Evolutionary conservation across 2,329 filamentous ascomycete species (phyloP).

Genomic region (Aureobasidium sp.): DNA sequence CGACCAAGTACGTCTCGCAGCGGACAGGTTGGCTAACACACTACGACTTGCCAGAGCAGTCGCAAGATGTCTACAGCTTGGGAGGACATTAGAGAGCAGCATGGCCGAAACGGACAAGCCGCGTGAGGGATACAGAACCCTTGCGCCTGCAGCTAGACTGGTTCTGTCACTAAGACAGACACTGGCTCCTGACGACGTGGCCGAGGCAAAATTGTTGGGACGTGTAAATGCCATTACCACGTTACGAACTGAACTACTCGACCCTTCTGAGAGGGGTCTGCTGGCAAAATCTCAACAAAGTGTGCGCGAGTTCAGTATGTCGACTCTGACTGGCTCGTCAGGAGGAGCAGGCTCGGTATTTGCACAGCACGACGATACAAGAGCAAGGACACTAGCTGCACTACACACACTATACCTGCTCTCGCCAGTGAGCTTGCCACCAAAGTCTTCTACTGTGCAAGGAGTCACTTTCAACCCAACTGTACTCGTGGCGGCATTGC

Average conservation of each 20-base stretch:
- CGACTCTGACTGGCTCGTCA: slow-evolving; percentile 40
- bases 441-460: neutral
- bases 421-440: slow-evolving; percentile 49
- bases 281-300: slow-evolving; percentile 68
- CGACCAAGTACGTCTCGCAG: slow-evolving; percentile 70
- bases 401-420: slow-evolving; percentile 72
- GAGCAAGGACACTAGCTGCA: slow-evolving; percentile 65
- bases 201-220: slow-evolving; percentile 72
- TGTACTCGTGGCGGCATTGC: slow-evolving; percentile 67
- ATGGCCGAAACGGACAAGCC: slow-evolving; percentile 53
- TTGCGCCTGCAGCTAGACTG: slow-evolving; percentile 77
- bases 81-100: slow-evolving; percentile 81
- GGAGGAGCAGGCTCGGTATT: slow-evolving; percentile 31
- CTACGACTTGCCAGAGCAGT: slow-evolving; percentile 70
- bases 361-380: slow-evolving; percentile 64
- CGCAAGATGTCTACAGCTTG: slow-evolving; percentile 70
- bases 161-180: slow-evolving; percentile 69
- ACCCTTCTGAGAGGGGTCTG: slow-evolving; percentile 67
- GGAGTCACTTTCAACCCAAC: slow-evolving; percentile 54
- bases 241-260: slow-evolving; percentile 62
- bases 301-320: slow-evolving; percentile 76
- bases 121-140: slow-evolving; percentile 58
- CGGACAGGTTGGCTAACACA: slow-evolving; percentile 72
- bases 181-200: slow-evolving; percentile 52
- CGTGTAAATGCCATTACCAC: slow-evolving; percentile 65